Base-by-base conservation (phyloP, 2,329 filamentous ascomycete genomes). In the Aspergillus versicolor region DNA sequence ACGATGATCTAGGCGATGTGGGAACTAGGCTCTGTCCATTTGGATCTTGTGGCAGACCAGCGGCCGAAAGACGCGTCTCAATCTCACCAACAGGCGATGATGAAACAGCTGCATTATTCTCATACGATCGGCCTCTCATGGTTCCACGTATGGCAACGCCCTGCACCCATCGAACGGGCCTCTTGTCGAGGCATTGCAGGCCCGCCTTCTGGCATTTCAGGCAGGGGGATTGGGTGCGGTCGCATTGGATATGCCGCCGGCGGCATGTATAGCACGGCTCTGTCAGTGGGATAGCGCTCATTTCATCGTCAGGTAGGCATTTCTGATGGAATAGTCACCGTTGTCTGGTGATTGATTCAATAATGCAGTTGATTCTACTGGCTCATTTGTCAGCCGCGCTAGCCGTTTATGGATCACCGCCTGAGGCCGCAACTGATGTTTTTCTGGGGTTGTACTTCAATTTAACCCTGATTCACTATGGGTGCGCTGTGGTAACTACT, bases 141-240 rank as follows among this genome's bases (percentile, higher is more conserved):
- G 65, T 66, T 11, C 72, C 71, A 9, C 72, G 72, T 48, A 73
- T 68, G 6, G 69, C 68, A n/a, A 73, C 68, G 5, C 72, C 72
- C 45, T 70, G 64, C 4, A 73, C 72, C 72, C 72, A 74, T 62
- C 70, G 59, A 3, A 72, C 46, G 5, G 72, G 72, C 19, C 72
- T 61, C 57, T 68, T 68, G 34, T 70, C 66, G 32, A 66, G 62
- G 45, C 72, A 74, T 63, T 73, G 65, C 8, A 73, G 30, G 3
- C 69, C 72, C 9, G 67, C 66, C 40, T 69, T 73, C 38, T 65
- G 47, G 46, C 72, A 74, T 63, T 74, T 74, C 24, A 49, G 54
- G 48, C 72, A 74, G 6, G 72, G 72, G 1, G 53, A 48, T 13
- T 61, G 52, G 5, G 67, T 63, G 50, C 62, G 68, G 52, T 72